A percentile compares a stretch with the other conserved stretches of the same genome.
Evolutionary conservation across 169 alveolate species (phyloP).

Genomic region (Plasmodium berghei): DNA sequence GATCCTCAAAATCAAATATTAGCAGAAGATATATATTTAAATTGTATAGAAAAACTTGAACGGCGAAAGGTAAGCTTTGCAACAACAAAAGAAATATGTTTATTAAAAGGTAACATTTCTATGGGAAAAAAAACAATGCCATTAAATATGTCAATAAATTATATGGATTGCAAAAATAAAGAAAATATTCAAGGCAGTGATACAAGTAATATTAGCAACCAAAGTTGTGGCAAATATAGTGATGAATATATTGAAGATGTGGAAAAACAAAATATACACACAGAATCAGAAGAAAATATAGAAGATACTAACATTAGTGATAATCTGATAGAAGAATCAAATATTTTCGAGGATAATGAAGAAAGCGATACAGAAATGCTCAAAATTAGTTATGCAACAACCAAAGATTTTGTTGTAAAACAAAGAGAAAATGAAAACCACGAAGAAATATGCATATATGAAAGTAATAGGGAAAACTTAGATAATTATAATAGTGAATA

Average conservation of each 20-base stretch:
- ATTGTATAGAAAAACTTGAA: constrained; percentile 44
- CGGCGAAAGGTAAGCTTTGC: constrained; percentile 74
- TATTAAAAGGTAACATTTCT: constrained; percentile 33
- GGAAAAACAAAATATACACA: not conserved
- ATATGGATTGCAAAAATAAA: not conserved
- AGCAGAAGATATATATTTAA: constrained; percentile 4
- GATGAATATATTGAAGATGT: not conserved
- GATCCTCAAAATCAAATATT: not conserved
- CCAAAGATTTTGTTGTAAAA: not conserved
- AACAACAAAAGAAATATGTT: constrained; percentile 53
- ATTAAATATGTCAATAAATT: constrained; percentile 41
- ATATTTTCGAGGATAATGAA: not conserved
- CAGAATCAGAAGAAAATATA: not conserved
- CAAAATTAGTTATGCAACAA: constrained; percentile 23
- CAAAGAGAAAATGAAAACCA: too few species aligned
- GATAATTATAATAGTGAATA: too few species aligned
- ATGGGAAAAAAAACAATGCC: constrained; percentile 42
- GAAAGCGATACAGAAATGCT: not conserved
- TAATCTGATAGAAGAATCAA: not conserved
- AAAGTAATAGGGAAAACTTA: too few species aligned
- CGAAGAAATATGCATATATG: too few species aligned
- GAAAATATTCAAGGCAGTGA: not conserved
- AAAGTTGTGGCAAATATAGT: not conserved
- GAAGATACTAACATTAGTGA: not conserved
- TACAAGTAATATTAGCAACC: not conserved